Evolutionary conservation across 1,284 basidiomycete genomes (phyloP).

Genomic region (Malassezia restricta): DNA sequence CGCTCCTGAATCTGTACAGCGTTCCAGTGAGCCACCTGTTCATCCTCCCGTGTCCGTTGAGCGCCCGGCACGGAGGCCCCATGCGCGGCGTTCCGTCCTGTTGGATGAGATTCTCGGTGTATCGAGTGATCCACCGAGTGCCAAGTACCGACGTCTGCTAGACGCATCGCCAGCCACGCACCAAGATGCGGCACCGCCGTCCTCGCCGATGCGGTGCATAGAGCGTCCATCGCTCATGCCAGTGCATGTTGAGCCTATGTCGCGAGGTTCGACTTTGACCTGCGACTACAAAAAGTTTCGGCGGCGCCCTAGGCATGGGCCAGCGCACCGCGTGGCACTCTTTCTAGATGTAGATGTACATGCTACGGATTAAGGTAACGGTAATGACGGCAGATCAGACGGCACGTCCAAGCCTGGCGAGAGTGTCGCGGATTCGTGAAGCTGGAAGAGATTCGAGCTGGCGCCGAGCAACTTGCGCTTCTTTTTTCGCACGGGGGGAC

Average conservation of each 20-base stretch:
- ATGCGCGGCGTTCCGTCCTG: slow-evolving; percentile 4
- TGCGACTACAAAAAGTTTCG: slow-evolving; percentile 9
- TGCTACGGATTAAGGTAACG: not conserved
- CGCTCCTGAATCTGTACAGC: not conserved
- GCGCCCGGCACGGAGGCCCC: not conserved
- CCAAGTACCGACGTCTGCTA: not conserved
- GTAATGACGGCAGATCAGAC: slow-evolving; percentile 2
- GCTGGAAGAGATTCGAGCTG: slow-evolving; percentile 3
- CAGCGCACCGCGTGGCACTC: not conserved
- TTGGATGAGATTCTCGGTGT: slow-evolving; percentile 9
- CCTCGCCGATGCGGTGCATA: not conserved
- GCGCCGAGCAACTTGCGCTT: slow-evolving; percentile 9
- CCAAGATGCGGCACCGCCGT: not conserved
- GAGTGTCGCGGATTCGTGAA: slow-evolving; percentile 5
- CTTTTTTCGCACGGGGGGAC: slow-evolving; percentile 3
- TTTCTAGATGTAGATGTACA: not conserved
- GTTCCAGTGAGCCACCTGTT: not conserved
- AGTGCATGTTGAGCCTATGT: slow-evolving; percentile 6
- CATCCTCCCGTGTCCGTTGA: not conserved
- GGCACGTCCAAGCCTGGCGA: slow-evolving; percentile 11
- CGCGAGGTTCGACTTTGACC: not conserved
- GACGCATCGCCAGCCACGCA: not conserved
- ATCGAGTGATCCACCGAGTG: not conserved
- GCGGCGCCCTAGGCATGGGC: not conserved
- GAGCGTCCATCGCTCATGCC: slow-evolving; percentile 3